These are phyloP conservation scores for Lophiotrema nucula DNA, from an alignment of 495 filamentous ascomycete genomes.

Conservation along the genomic window DNA sequence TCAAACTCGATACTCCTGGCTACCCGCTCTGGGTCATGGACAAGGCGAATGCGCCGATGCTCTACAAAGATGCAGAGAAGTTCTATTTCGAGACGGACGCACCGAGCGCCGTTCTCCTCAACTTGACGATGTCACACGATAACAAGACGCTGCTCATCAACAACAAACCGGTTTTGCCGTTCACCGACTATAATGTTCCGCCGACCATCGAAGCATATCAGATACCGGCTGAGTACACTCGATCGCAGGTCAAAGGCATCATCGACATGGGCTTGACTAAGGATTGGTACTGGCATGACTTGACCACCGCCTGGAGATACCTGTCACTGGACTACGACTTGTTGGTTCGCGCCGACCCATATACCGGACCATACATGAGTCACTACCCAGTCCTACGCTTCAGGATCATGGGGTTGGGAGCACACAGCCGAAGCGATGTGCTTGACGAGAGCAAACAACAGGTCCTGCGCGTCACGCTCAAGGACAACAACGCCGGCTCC, in stretches of 20 bases:
- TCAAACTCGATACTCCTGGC: slow-evolving; percentile 23
- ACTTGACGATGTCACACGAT: slow-evolving; percentile 18
- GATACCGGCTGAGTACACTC: slow-evolving; percentile 16
- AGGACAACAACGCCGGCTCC: slow-evolving; percentile 10
- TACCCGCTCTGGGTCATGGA: slow-evolving; percentile 24
- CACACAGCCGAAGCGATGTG: slow-evolving; percentile 10
- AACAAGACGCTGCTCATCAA: slow-evolving; percentile 25
- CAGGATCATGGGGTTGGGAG: slow-evolving; percentile 17
- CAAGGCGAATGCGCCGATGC: slow-evolving; percentile 19
- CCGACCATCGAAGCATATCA: slow-evolving; percentile 21
- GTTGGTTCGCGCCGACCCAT: slow-evolving; percentile 13
- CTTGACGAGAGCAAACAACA: slow-evolving; percentile 9
- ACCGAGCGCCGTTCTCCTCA: slow-evolving; percentile 23
- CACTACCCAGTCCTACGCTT: slow-evolving; percentile 6
- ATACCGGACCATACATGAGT: neutral
- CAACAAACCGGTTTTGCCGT: slow-evolving; percentile 14
- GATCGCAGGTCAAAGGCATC: neutral
- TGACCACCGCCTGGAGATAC: slow-evolving; percentile 5
- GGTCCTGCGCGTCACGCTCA: slow-evolving; percentile 12
- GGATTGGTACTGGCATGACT: slow-evolving; percentile 1
- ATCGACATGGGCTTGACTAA: neutral
- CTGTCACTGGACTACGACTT: slow-evolving; percentile 27
- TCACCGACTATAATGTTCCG: slow-evolving; percentile 1
- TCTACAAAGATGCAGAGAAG: neutral
- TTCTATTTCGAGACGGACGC: slow-evolving; percentile 5